phyloP scores from a whole-genome alignment of 1,284 basidiomycete genomes.

The Marasmius oreades region DNA sequence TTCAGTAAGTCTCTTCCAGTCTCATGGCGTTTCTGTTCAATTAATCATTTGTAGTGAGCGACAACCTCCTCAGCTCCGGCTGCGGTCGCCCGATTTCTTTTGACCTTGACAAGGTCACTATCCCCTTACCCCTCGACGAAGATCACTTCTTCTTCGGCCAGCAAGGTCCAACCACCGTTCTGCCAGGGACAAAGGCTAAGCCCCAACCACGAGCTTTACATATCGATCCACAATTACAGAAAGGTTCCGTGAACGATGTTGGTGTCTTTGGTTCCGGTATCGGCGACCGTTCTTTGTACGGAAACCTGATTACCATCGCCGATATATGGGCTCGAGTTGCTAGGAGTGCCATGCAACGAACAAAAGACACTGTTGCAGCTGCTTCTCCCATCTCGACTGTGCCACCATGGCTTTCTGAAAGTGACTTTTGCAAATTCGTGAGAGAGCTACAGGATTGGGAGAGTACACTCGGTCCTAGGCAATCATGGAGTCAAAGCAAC shows the following conservation, averaged over 20 bases:
- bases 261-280: constrained; percentile 2
- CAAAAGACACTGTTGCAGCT: constrained; percentile 3
- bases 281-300: constrained; percentile 15
- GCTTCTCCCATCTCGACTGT: neutral
- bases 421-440: constrained; percentile 11
- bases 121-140: constrained; percentile 17
- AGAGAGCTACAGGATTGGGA: constrained; percentile 14
- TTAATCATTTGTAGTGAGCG: constrained; percentile 6
- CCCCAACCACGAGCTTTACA: constrained; percentile 9
- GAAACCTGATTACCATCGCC: constrained; percentile 15
- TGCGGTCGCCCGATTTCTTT: constrained; percentile 16
- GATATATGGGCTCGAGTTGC: constrained; percentile 19
- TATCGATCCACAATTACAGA: constrained; percentile 15
- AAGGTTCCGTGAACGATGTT: neutral
- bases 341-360: constrained; percentile 13
- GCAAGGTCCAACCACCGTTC: constrained; percentile 14
- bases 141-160: constrained; percentile 18
- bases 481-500: constrained; percentile 15
- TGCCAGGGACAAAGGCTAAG: constrained; percentile 12
- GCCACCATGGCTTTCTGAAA: constrained; percentile 15
- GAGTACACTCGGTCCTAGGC: constrained; percentile 11
- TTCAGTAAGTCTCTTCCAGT: constrained; percentile 12
- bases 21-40: neutral
- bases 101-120: constrained; percentile 15
- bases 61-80: constrained; percentile 15